phyloP scores from a whole-genome alignment of 495 filamentous ascomycete genomes.

The Neurospora intermedia region DNA sequence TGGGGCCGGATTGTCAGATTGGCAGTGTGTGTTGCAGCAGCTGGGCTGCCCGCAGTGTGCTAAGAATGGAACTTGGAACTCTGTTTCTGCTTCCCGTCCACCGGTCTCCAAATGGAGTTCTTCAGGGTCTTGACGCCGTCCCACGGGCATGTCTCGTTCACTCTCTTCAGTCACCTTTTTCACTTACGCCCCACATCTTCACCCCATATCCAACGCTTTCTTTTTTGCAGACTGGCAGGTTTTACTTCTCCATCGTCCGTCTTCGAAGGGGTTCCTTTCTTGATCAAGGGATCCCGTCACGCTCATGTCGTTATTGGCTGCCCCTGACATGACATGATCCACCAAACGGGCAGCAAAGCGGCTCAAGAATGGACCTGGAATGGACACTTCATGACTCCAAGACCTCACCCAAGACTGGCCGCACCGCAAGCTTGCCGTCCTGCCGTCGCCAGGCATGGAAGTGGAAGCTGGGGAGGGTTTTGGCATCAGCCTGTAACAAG shows the following conservation, averaged over 20 bases:
- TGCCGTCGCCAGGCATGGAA: not conserved
- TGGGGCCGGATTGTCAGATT: not conserved
- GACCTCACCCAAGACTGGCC: not conserved
- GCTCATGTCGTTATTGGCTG: not conserved
- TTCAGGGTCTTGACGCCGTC: not conserved
- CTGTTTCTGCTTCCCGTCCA: not conserved
- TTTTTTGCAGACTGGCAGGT: not conserved
- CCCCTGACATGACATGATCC: not conserved
- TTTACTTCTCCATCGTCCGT: not conserved
- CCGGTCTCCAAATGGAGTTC: not conserved
- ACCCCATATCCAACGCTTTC: not conserved
- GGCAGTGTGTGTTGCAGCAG: not conserved
- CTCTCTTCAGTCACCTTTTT: not conserved
- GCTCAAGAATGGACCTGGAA: not conserved
- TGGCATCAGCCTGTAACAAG: not conserved
- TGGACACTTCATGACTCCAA: not conserved
- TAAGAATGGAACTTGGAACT: not conserved
- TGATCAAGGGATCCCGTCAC: not conserved
- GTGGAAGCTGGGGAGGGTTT: not conserved
- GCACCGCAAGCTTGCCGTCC: not conserved
- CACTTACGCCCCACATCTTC: not conserved
- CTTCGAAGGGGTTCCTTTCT: not conserved
- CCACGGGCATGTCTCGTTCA: not conserved
- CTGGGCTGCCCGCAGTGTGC: not conserved
- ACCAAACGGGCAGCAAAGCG: not conserved